A percentile compares a stretch with the other conserved stretches of the same genome.
These are phyloP conservation scores for Physocladia obscura DNA, from an alignment of 192 early-diverging fungal genomes.

Conservation along the genomic window DNA sequence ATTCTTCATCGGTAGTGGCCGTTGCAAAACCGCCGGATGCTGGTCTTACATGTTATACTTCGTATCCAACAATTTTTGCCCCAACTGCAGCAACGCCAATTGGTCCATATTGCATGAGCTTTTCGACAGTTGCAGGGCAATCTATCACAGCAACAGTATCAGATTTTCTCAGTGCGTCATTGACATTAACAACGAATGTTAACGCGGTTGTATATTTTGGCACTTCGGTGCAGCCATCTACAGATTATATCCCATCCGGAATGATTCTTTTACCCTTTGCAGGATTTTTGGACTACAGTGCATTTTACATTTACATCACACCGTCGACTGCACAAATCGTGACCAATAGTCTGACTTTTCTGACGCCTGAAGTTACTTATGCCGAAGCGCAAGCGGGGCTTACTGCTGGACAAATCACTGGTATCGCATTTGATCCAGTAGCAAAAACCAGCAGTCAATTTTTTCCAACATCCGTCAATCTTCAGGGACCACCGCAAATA, in stretches of 20 bases:
- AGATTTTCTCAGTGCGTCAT: neutral
- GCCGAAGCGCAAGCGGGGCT: neutral
- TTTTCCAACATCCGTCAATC: slow-evolving; percentile 3
- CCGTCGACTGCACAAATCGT: slow-evolving; percentile 13
- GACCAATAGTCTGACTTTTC: neutral
- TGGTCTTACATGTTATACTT: neutral
- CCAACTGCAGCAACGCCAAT: neutral
- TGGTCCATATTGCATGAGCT: slow-evolving; percentile 27
- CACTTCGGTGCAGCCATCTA: slow-evolving; percentile 2
- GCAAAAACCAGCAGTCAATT: slow-evolving; percentile 4
- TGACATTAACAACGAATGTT: neutral
- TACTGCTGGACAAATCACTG: slow-evolving; percentile 5
- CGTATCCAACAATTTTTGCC: slow-evolving; percentile 14
- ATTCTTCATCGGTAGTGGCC: neutral
- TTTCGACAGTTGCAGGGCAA: neutral
- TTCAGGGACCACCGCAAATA: slow-evolving; percentile 13
- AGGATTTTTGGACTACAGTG: slow-evolving; percentile 29
- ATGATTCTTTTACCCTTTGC: slow-evolving; percentile 14
- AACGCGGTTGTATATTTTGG: slow-evolving; percentile 24
- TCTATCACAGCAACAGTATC: neutral
- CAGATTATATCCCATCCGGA: slow-evolving; percentile 17
- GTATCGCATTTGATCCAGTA: slow-evolving; percentile 8
- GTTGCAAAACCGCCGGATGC: neutral
- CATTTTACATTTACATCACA: slow-evolving; percentile 14
- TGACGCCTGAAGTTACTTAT: slow-evolving; percentile 22